Conservation (phyloP, 1,139 yeast species). For the Candida anutae region DNA sequence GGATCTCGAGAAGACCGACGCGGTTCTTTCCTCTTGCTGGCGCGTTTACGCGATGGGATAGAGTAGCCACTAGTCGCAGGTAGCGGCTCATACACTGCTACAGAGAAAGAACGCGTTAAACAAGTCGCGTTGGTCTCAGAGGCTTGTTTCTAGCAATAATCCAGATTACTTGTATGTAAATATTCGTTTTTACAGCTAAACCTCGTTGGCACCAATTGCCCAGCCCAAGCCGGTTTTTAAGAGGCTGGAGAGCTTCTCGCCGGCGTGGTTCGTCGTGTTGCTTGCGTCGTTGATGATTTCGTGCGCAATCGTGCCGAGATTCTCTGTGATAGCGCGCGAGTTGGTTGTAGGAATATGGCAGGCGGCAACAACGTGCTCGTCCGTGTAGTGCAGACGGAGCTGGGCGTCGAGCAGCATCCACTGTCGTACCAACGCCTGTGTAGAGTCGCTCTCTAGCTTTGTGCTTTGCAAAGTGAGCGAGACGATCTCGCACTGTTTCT, state of each 20-base stretch:
- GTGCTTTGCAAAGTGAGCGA: slow-evolving; percentile 31
- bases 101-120: too few species aligned
- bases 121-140: too few species aligned
- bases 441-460: slow-evolving; percentile 17
- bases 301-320: slow-evolving; percentile 16
- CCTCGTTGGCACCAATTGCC: slow-evolving; percentile 52
- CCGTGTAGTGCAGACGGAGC: slow-evolving; percentile 14
- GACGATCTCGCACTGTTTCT: slow-evolving; percentile 42
- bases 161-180: too few species aligned
- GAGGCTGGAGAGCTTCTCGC: slow-evolving; percentile 45
- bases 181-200: too few species aligned
- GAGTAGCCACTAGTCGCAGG: too few species aligned
- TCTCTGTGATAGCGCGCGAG: slow-evolving; percentile 2
- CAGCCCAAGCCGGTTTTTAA: slow-evolving; percentile 56
- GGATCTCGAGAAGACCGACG: too few species aligned
- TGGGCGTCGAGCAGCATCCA: slow-evolving; percentile 26
- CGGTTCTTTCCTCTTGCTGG: too few species aligned
- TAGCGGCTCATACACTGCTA: too few species aligned
- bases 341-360: background rate
- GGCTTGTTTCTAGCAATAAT: too few species aligned
- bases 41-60: too few species aligned
- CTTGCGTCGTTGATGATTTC: slow-evolving; percentile 29
- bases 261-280: slow-evolving; percentile 27
- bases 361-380: slow-evolving; percentile 1
- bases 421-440: slow-evolving; percentile 26